Conservation (phyloP, 2,329 filamentous ascomycete genomes). For the Microcyclosporella mali region DNA sequence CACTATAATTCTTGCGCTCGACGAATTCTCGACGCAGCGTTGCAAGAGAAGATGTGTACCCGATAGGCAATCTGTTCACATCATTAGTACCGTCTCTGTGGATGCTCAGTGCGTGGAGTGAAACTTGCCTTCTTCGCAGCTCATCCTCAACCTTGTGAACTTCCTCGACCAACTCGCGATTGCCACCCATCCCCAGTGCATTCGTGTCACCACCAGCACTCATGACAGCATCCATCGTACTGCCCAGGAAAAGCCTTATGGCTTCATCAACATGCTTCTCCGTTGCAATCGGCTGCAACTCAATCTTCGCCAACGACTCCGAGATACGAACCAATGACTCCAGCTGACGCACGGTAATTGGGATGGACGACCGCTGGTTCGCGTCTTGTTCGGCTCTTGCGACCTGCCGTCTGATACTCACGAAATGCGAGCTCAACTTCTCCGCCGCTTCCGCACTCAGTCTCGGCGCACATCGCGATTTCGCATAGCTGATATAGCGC, state of each 20-base stretch:
- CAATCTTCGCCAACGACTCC: constrained; percentile 87
- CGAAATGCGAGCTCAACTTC: constrained; percentile 94
- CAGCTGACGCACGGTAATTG: constrained; percentile 93
- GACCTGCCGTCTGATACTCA: constrained; percentile 89
- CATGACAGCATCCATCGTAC: constrained; percentile 89
- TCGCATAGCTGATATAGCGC: constrained; percentile 94
- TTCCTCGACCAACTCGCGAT: constrained; percentile 86
- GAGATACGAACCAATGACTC: constrained; percentile 97
- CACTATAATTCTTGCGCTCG: constrained; percentile 81
- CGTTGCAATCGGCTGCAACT: constrained; percentile 76
- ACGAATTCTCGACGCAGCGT: constrained; percentile 87
- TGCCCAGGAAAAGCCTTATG: constrained; percentile 90
- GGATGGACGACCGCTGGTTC: constrained; percentile 85
- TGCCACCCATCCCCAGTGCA: constrained; percentile 68
- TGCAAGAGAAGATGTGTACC: constrained; percentile 87
- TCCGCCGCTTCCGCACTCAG: constrained; percentile 87
- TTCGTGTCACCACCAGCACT: constrained; percentile 53
- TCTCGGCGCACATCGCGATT: constrained; percentile 87
- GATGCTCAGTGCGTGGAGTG: neutral
- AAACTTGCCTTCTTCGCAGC: constrained; percentile 59
- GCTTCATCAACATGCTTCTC: constrained; percentile 95
- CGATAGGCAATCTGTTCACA: constrained; percentile 63
- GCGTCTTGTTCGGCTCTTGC: constrained; percentile 85
- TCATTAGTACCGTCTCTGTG: constrained; percentile 7
- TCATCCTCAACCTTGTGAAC: constrained; percentile 82